A percentile compares a stretch with the other conserved stretches of the same genome.
These are phyloP conservation scores for Plasmodium vivax DNA, from an alignment of 169 alveolate species.

Conservation along the genomic window DNA sequence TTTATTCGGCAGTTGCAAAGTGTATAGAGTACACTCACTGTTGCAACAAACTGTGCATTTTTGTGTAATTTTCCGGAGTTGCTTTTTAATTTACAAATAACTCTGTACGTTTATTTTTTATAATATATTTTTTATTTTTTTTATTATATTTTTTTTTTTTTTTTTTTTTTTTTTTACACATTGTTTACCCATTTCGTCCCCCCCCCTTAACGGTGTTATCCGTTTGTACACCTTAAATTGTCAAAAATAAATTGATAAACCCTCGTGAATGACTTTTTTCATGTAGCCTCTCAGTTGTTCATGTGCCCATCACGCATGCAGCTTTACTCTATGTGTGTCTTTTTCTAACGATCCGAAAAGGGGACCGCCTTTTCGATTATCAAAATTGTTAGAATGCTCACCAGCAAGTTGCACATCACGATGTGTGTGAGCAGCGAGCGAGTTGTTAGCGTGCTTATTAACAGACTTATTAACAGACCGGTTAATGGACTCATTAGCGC, in stretches of 20 bases:
- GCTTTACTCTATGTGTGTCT: not conserved
- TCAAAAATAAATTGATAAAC: conserved; percentile 5
- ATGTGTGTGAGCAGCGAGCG: not conserved
- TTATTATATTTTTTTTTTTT: not conserved
- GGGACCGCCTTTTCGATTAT: not conserved
- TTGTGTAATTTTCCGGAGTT: not conserved
- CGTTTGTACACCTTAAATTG: not conserved
- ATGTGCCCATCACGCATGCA: not conserved
- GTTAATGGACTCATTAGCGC: too few species aligned
- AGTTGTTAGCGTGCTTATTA: not conserved
- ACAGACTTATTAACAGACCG: not conserved
- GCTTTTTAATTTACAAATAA: not conserved
- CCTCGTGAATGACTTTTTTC: not conserved
- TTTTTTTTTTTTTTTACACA: not conserved
- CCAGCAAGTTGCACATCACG: conserved; percentile 18
- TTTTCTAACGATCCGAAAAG: not conserved
- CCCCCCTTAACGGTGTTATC: not conserved
- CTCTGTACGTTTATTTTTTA: not conserved
- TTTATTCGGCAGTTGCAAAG: not conserved
- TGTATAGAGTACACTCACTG: not conserved
- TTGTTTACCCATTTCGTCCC: not conserved
- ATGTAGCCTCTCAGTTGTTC: not conserved
- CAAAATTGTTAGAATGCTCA: not conserved
- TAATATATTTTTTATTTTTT: not conserved
- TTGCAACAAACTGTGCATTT: not conserved